Evolutionary conservation across 371 early-diverging fungal species (phyloP).

Genomic region (Mucor racemosus): DNA sequence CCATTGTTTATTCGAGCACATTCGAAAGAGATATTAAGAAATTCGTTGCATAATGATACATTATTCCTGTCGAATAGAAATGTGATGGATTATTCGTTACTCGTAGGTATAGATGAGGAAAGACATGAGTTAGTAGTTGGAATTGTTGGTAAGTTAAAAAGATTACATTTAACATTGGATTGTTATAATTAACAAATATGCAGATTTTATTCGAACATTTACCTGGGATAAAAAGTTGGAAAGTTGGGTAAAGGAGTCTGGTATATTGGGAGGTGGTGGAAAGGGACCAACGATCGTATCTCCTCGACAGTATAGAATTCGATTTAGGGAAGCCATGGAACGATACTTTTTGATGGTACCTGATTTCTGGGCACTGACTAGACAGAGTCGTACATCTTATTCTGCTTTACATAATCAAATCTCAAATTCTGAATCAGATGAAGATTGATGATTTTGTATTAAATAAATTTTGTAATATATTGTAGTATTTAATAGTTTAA

Average conservation of each 20-base stretch:
- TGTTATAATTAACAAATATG: not conserved
- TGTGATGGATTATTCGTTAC: constrained; percentile 97
- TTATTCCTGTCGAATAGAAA: constrained; percentile 85
- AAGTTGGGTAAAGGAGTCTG: constrained; percentile 93
- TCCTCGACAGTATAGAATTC: constrained; percentile 89
- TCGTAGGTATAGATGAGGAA: constrained; percentile 92
- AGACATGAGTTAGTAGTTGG: constrained; percentile 89
- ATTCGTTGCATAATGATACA: constrained; percentile 90
- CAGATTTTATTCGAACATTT: constrained; percentile 94
- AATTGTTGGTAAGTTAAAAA: constrained; percentile 77
- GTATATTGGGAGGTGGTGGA: constrained; percentile 82
- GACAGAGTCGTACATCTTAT: constrained; percentile 25
- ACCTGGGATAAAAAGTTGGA: constrained; percentile 97
- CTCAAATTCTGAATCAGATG: constrained; percentile 6
- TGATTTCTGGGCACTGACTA: constrained; percentile 58
- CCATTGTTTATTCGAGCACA: constrained; percentile 93
- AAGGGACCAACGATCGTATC: constrained; percentile 95
- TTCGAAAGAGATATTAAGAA: constrained; percentile 81
- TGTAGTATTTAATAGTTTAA: not conserved
- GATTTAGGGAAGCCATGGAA: constrained; percentile 95
- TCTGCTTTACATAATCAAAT: constrained; percentile 20
- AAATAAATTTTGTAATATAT: not conserved
- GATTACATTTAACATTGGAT: not conserved
- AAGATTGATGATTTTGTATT: not conserved
- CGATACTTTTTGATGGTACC: constrained; percentile 85